These are phyloP conservation scores for Fusarium subtropicale DNA, from an alignment of 2,329 filamentous ascomycete genomes.

Conservation along the genomic window DNA sequence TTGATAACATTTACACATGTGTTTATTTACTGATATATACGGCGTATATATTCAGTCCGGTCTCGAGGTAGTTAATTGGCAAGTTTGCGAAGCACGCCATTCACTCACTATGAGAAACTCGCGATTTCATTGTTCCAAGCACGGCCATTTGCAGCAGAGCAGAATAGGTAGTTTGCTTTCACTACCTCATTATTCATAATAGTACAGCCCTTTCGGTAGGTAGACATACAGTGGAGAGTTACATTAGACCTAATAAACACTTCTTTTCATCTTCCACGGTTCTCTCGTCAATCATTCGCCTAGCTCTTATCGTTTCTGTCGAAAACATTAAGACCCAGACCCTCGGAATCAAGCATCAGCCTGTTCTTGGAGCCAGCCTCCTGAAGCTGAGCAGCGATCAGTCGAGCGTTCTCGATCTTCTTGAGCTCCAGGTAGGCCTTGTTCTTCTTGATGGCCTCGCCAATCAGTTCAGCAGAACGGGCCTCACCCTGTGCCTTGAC, in stretches of 20 bases:
- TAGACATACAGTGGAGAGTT: slow-evolving; percentile 63
- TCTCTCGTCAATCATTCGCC: neutral
- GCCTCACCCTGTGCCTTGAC: slow-evolving; percentile 99
- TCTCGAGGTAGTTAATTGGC: neutral
- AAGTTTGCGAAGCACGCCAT: neutral
- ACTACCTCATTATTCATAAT: slow-evolving; percentile 47
- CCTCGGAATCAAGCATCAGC: slow-evolving; percentile 90
- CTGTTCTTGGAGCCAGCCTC: slow-evolving; percentile 90
- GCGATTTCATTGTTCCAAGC: neutral
- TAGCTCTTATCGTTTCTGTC: slow-evolving; percentile 60
- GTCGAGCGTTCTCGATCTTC: slow-evolving; percentile 95
- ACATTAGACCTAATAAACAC: slow-evolving; percentile 32
- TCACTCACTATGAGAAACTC: neutral
- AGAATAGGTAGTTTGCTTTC: slow-evolving; percentile 42
- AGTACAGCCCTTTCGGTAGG: slow-evolving; percentile 48
- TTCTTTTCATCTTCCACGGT: slow-evolving; percentile 13
- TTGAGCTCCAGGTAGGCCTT: slow-evolving; percentile 96
- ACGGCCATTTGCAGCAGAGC: slow-evolving; percentile 21
- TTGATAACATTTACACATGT: neutral
- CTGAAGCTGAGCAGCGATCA: slow-evolving; percentile 89
- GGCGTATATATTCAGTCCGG: neutral
- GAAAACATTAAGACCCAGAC: slow-evolving; percentile 89
- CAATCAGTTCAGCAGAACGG: slow-evolving; percentile 95
- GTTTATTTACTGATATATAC: neutral
- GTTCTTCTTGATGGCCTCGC: slow-evolving; percentile 99